phyloP scores from a whole-genome alignment of 306 rosid genomes.

The Cucurbita argyrosperma region DNA sequence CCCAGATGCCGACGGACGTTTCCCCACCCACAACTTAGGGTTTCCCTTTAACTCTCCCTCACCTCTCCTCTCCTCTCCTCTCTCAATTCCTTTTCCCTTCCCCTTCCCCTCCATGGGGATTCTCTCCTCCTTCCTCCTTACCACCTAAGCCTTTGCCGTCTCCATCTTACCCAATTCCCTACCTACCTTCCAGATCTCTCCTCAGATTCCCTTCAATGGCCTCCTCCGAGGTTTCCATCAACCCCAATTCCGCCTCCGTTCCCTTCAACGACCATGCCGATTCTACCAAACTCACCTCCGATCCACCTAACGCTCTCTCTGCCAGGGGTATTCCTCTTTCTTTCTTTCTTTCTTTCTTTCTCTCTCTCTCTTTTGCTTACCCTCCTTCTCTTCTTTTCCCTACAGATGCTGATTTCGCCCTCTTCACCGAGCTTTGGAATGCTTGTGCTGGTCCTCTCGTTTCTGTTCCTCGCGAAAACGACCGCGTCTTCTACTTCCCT shows the following conservation, averaged over 20 bases:
- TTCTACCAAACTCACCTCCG: constrained; percentile 20
- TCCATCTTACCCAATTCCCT: neutral
- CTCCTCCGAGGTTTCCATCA: constrained; percentile 49
- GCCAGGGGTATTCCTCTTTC: constrained; percentile 31
- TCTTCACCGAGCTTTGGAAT: constrained; percentile 85
- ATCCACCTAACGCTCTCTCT: constrained; percentile 17
- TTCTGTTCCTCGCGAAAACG: constrained; percentile 65
- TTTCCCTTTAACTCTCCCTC: neutral
- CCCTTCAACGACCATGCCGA: constrained; percentile 21
- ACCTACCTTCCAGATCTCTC: constrained; percentile 42
- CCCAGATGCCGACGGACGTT: neutral
- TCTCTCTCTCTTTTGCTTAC: neutral
- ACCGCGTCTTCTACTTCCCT: constrained; percentile 87
- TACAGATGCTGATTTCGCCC: constrained; percentile 61
- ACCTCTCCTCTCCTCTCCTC: neutral
- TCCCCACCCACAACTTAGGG: neutral
- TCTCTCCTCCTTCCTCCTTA: neutral
- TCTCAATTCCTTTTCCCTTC: neutral
- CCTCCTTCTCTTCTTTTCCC: neutral
- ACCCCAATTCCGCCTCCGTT: constrained; percentile 30
- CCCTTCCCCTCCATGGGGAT: neutral
- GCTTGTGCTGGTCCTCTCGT: constrained; percentile 98
- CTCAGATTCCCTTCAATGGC: constrained; percentile 35
- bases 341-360: neutral
- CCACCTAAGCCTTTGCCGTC: neutral